A percentile compares a stretch with the other conserved stretches of the same genome.
These are phyloP conservation scores for Ophiostoma sp. DNA, from an alignment of 2,329 filamentous ascomycete species.

Conservation along the genomic window DNA sequence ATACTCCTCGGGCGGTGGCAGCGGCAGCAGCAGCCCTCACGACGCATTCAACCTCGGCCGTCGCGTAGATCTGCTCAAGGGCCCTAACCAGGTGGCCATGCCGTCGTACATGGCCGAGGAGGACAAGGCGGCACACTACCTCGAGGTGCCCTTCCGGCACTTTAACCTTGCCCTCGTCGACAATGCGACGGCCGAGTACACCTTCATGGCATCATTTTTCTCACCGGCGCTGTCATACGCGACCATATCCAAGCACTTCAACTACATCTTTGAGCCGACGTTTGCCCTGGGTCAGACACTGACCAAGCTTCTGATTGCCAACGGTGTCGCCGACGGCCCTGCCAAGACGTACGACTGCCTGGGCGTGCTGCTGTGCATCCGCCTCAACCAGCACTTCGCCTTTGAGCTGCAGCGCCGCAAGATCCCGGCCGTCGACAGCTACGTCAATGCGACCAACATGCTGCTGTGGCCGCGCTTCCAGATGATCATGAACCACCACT, in stretches of 20 bases:
- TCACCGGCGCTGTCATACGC: constrained; percentile 68
- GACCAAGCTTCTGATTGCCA: constrained; percentile 67
- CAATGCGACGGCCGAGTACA: constrained; percentile 91
- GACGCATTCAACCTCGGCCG: constrained; percentile 88
- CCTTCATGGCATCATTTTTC: constrained; percentile 88
- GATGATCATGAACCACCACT: constrained; percentile 86
- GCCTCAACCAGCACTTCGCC: constrained; percentile 87
- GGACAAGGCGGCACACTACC: constrained; percentile 70
- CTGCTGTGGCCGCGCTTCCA: constrained; percentile 94
- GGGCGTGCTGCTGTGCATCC: constrained; percentile 83
- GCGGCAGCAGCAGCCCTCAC: constrained; percentile 46
- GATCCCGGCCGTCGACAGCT: constrained; percentile 80
- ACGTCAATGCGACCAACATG: constrained; percentile 94
- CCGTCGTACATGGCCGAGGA: constrained; percentile 90
- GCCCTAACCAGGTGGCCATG: constrained; percentile 66
- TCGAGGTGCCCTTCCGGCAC: constrained; percentile 86
- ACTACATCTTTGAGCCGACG: constrained; percentile 82
- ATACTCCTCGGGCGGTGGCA: background rate
- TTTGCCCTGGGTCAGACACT: constrained; percentile 75
- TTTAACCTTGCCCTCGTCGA: constrained; percentile 93
- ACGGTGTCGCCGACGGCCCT: background rate
- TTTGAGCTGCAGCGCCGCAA: constrained; percentile 91
- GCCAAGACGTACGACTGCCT: constrained; percentile 71
- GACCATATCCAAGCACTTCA: constrained; percentile 74
- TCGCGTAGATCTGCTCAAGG: constrained; percentile 74